Percentiles rank a stretch among this genome's conserved stretches.
phyloP scores from a whole-genome alignment of 768 basidiomycete species.

The Lyophyllum semitale region DNA sequence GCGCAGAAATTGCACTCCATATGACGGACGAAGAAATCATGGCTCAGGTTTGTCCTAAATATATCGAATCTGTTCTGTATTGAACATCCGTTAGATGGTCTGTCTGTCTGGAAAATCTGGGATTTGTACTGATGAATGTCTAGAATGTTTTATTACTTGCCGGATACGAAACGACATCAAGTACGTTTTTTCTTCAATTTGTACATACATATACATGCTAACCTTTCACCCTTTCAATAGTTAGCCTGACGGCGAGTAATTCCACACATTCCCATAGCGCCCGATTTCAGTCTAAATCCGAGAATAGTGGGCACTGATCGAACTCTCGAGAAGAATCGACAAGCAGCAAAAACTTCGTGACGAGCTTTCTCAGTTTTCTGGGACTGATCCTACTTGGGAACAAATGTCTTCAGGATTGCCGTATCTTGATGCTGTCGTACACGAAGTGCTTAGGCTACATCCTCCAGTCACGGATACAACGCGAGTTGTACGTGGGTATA shows the following conservation, averaged over 20 bases:
- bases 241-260: conserved; percentile 35
- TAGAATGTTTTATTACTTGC: conserved; percentile 40
- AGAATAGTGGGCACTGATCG: conserved; percentile 57
- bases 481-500: conserved; percentile 35
- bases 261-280: too few species aligned
- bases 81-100: conserved; percentile 14
- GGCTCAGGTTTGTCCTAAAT: conserved; percentile 30
- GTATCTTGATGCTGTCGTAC: conserved; percentile 55
- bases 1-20: conserved; percentile 23
- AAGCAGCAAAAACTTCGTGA: conserved; percentile 50
- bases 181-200: conserved; percentile 33
- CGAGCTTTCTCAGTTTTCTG: conserved; percentile 46
- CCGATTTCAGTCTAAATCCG: background rate
- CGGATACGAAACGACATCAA: conserved; percentile 57
- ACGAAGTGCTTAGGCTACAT: conserved; percentile 47
- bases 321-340: conserved; percentile 45
- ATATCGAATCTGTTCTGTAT: background rate
- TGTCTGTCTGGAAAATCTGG: background rate
- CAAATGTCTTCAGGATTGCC: conserved; percentile 51
- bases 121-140: background rate
- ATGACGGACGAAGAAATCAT: conserved; percentile 43
- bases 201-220: background rate
- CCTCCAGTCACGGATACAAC: conserved; percentile 37
- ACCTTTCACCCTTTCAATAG: conserved; percentile 17
- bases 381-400: conserved; percentile 53